Base-by-base conservation (phyloP, 108 stramenopile genomes). In the Cyclotella kingstonii region DNA sequence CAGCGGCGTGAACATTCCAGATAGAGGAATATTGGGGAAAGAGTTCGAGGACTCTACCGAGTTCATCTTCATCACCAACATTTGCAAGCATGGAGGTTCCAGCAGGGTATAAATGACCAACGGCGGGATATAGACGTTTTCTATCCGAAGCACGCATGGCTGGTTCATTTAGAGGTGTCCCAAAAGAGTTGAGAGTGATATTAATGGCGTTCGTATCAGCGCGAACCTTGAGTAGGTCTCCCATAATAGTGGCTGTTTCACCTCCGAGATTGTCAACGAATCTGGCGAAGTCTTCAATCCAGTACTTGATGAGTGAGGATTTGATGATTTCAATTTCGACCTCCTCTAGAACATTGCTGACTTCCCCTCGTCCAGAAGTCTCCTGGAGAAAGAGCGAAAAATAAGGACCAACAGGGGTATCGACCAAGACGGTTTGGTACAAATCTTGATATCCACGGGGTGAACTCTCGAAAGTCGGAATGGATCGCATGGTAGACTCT, bases 241-340 rank as follows among this genome's bases (percentile, higher is more conserved):
- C 84, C 98, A 99, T 99, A 65, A 97, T 84, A 10, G 68, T 64
- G 33, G 94, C 90, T 22, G 97, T 98, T 35, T 97, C 97, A 26
- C 98, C 98, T 7, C 95, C 96, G 45, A 97, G 61, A 15, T 76
- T 65, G 33, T 77, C 58, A 59, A 87, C 89, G 74, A 87, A 97
- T 22, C 66, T 60, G 67, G 84, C 66, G 65, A 99, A 99, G 66
- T 98, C 97, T 66, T 99, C 98, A 47, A 99, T 76, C 87, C 96
- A 99, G 54, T 95, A 93, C 80, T 97, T 97, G 83, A 95, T 90
- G 52, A 98, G 81, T 29, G 94, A 94, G 54, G 95, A 94, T 83
- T 98, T 97, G 80, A 99, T 94, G 73, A 97, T 97, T 83, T 97
- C 97, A 59, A 98, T 95, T 70, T 97, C 95, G 53, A 98, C 95